phyloP scores from a whole-genome alignment of 345 rosid species.

The Eucalyptus pauciflora region DNA sequence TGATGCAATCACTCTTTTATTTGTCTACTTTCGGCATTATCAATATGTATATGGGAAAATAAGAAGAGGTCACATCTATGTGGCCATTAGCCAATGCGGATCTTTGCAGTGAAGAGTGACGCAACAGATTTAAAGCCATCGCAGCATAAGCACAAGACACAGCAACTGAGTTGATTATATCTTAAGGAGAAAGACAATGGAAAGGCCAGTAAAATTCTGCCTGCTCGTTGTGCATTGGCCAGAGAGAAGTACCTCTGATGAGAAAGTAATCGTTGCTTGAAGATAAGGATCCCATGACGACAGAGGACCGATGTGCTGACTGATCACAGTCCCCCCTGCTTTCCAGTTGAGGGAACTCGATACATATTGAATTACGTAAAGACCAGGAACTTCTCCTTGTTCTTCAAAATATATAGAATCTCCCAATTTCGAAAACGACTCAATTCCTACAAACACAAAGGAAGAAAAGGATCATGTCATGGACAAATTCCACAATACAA shows the following conservation, averaged over 20 bases:
- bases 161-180: neutral
- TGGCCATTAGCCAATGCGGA: neutral
- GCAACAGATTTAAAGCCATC: neutral
- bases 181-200: neutral
- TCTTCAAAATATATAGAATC: slow-evolving; percentile 91
- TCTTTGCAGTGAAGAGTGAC: neutral
- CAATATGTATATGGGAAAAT: neutral
- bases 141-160: neutral
- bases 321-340: slow-evolving; percentile 30
- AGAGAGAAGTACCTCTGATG: slow-evolving; percentile 27
- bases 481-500: neutral
- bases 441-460: slow-evolving; percentile 34
- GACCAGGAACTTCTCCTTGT: slow-evolving; percentile 48
- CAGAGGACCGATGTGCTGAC: slow-evolving; percentile 56
- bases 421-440: slow-evolving; percentile 90
- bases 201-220: neutral
- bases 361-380: slow-evolving; percentile 70
- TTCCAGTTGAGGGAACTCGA: slow-evolving; percentile 75
- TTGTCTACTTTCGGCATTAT: neutral
- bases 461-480: neutral
- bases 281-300: slow-evolving; percentile 60
- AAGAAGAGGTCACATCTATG: neutral
- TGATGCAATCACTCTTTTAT: neutral
- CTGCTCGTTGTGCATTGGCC: neutral
- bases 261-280: slow-evolving; percentile 34